Evolutionary conservation across 257 asterid species (phyloP).

Genomic region (Capsicum chinense): DNA sequence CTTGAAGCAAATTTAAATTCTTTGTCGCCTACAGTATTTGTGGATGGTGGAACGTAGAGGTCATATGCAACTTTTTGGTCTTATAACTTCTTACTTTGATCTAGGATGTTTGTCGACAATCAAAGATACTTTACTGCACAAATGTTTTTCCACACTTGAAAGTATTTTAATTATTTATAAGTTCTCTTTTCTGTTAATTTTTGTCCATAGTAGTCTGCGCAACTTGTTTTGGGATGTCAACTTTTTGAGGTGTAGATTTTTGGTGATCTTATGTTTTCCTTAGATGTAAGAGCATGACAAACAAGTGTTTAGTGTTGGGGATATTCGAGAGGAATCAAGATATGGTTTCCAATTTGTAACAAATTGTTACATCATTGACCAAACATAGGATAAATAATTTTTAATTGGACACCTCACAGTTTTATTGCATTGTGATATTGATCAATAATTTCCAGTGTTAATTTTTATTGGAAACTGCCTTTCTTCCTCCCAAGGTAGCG

Average conservation of each 20-base stretch:
- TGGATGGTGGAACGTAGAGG: constrained; percentile 86
- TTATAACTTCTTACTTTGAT: background rate
- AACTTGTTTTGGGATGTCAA: background rate
- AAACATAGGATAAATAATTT: background rate
- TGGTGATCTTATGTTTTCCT: background rate
- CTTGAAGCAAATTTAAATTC: too few species aligned
- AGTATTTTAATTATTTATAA: background rate
- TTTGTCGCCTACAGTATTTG: constrained; percentile 54
- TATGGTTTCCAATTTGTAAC: background rate
- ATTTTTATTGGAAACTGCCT: too few species aligned
- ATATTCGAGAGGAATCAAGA: background rate
- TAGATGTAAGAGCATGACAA: background rate
- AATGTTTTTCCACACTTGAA: background rate
- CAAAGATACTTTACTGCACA: background rate
- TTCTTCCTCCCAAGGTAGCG: too few species aligned
- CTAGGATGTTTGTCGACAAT: background rate
- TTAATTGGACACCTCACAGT: background rate
- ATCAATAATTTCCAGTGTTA: too few species aligned
- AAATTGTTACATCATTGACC: background rate
- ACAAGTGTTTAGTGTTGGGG: background rate
- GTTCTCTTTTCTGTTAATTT: background rate
- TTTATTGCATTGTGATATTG: too few species aligned
- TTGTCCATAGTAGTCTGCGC: background rate
- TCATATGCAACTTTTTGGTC: constrained; percentile 31
- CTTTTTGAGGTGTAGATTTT: background rate